phyloP scores from a whole-genome alignment of 2,329 filamentous ascomycete genomes.

The Aspergillus calidoustus region DNA sequence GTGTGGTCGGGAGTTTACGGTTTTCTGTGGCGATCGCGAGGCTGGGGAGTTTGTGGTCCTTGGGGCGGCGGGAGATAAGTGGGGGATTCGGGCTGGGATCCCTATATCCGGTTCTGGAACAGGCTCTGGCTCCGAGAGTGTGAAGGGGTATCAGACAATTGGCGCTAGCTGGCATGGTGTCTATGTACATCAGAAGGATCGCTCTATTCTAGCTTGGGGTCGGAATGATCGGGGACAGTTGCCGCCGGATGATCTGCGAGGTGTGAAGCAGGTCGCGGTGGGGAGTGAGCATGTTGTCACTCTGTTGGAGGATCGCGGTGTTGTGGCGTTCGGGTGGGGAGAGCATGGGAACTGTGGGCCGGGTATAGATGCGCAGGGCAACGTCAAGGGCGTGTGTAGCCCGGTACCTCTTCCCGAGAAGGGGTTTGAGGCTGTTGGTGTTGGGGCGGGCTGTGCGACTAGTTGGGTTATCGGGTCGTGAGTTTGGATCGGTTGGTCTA shows the following conservation, averaged over 20 bases:
- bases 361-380: conserved; percentile 61
- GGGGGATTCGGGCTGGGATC: conserved; percentile 63
- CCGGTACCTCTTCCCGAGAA: conserved; percentile 63
- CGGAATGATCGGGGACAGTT: conserved; percentile 85
- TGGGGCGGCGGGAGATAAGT: conserved; percentile 70
- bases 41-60: conserved; percentile 68
- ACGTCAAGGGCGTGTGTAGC: conserved; percentile 73
- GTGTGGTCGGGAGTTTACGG: conserved; percentile 87
- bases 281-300: conserved; percentile 92
- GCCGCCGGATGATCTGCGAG: conserved; percentile 64
- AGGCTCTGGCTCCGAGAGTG: conserved; percentile 22
- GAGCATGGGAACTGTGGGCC: conserved; percentile 96
- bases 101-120: conserved; percentile 43
- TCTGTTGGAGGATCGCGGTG: conserved; percentile 65
- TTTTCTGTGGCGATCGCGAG: conserved; percentile 61
- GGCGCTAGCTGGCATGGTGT: conserved; percentile 82
- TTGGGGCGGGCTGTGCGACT: conserved; percentile 89
- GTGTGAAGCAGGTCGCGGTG: conserved; percentile 68
- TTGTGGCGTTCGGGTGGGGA: conserved; percentile 93
- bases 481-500: conserved; percentile 3
- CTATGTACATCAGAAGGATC: conserved; percentile 68
- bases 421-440: conserved; percentile 57
- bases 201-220: conserved; percentile 74
- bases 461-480: conserved; percentile 68
- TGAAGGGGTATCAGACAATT: conserved; percentile 65